Conservation (phyloP, 139 green algal genomes). For the Closterium sp. region DNA sequence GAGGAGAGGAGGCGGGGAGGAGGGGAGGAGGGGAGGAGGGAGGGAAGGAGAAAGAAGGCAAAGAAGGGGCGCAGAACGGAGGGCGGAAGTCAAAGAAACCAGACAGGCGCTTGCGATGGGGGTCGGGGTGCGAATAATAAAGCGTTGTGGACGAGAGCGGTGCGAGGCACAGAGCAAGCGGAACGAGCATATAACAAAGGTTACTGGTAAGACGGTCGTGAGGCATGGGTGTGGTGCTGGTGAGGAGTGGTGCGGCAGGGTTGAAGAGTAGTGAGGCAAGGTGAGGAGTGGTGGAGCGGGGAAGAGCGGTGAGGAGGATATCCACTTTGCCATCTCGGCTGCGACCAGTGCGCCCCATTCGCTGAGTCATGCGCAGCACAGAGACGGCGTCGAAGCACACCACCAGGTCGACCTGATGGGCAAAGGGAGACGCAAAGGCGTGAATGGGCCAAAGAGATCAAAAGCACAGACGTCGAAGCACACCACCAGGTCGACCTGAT, state of each 20-base stretch:
- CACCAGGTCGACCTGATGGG: too few relatives aligned
- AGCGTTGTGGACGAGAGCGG: too few relatives aligned
- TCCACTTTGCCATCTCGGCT: conserved; percentile 79
- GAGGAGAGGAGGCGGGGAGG: too few relatives aligned
- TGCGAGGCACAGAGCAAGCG: too few relatives aligned
- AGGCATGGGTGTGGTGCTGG: not conserved
- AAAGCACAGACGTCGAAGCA: too few relatives aligned
- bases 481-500: conserved; percentile 87
- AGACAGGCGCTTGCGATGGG: not conserved
- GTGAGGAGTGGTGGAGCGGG: not conserved
- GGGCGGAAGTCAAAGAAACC: too few relatives aligned
- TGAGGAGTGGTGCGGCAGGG: not conserved
- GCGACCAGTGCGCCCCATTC: conserved; percentile 89
- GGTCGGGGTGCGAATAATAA: not conserved
- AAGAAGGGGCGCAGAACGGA: too few relatives aligned
- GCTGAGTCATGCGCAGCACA: conserved; percentile 67
- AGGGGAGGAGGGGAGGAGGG: too few relatives aligned
- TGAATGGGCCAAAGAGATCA: too few relatives aligned
- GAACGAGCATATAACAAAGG: not conserved
- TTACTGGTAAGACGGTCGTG: not conserved
- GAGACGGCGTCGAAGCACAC: not conserved
- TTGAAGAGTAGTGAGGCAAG: not conserved
- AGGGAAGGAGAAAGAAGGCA: too few relatives aligned
- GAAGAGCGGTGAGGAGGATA: conserved; percentile 67
- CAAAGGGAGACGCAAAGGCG: too few relatives aligned